These are phyloP conservation scores for Ogataea haglerorum DNA, from an alignment of 805 yeast genomes.

Conservation along the genomic window DNA sequence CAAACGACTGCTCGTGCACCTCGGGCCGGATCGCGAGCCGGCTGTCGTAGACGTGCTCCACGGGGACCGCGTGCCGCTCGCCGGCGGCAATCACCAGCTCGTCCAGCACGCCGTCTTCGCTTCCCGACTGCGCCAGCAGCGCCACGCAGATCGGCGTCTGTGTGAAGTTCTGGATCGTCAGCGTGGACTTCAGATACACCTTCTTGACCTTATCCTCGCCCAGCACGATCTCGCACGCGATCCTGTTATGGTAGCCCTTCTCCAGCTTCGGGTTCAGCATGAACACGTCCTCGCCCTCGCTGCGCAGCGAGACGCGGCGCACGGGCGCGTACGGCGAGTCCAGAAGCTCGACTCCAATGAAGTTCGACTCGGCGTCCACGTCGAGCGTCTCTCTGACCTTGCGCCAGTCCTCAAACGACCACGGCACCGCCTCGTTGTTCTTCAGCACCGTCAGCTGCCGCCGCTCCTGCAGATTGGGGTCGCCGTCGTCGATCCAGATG, in stretches of 20 bases:
- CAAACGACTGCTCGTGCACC: constrained; percentile 45
- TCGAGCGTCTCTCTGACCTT: constrained; percentile 74
- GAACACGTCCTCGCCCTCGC: constrained; percentile 80
- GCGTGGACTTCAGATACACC: constrained; percentile 73
- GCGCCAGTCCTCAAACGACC: constrained; percentile 97
- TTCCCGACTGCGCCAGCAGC: constrained; percentile 27
- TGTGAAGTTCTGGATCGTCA: constrained; percentile 65
- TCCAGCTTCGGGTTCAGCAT: constrained; percentile 56
- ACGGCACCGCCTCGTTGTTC: constrained; percentile 54
- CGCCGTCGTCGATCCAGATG: constrained; percentile 68
- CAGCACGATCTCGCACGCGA: constrained; percentile 67
- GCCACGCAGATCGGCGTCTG: constrained; percentile 51
- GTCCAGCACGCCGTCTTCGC: constrained; percentile 28
- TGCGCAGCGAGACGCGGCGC: constrained; percentile 59
- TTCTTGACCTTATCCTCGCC: constrained; percentile 76
- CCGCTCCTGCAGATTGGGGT: constrained; percentile 23
- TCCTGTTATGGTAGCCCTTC: constrained; percentile 57
- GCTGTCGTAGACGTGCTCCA: constrained; percentile 60
- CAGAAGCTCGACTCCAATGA: constrained; percentile 58
- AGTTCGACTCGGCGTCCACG: constrained; percentile 57
- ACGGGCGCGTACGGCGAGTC: constrained; percentile 55
- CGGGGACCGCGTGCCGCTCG: constrained; percentile 64
- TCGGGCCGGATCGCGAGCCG: constrained; percentile 61
- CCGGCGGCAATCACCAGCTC: constrained; percentile 51
- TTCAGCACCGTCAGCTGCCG: constrained; percentile 37